These are phyloP conservation scores for Penicillium sp. DNA, from an alignment of 2,329 filamentous ascomycete species.

Conservation along the genomic window DNA sequence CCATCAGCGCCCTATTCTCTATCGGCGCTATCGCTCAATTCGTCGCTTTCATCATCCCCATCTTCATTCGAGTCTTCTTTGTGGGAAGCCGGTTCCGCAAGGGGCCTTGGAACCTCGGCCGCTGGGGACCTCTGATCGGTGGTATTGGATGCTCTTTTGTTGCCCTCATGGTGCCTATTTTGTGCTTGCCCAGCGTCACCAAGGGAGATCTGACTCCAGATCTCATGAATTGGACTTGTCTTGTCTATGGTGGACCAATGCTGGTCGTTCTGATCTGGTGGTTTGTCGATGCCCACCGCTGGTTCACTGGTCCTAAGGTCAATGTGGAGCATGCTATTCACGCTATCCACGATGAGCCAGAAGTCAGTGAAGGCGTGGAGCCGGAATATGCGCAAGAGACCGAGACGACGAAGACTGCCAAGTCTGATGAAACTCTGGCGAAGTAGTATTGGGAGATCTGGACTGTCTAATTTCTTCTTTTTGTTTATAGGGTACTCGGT, in stretches of 20 bases:
- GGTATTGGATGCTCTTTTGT: slow-evolving; percentile 60
- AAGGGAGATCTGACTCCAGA: slow-evolving; percentile 53
- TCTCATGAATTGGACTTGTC: slow-evolving; percentile 67
- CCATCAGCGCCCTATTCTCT: slow-evolving; percentile 67
- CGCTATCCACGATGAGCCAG: slow-evolving; percentile 19
- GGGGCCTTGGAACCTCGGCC: slow-evolving; percentile 68
- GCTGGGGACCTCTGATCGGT: slow-evolving; percentile 58
- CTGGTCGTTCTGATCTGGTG: slow-evolving; percentile 61
- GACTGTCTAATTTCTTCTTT: background rate
- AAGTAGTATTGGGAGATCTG: background rate
- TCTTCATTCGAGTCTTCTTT: slow-evolving; percentile 46
- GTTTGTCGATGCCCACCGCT: slow-evolving; percentile 61
- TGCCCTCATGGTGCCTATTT: slow-evolving; percentile 64
- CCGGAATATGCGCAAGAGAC: slow-evolving; percentile 7
- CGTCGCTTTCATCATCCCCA: slow-evolving; percentile 50
- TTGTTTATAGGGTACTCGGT: background rate
- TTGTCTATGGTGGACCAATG: slow-evolving; percentile 68
- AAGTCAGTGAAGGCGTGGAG: slow-evolving; percentile 26
- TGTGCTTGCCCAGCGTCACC: slow-evolving; percentile 62
- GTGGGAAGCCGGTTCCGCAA: slow-evolving; percentile 64
- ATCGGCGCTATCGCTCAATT: slow-evolving; percentile 70
- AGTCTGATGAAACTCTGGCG: slow-evolving; percentile 9
- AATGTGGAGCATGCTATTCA: slow-evolving; percentile 58
- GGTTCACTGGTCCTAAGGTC: slow-evolving; percentile 70
- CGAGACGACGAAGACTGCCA: slow-evolving; percentile 1